phyloP scores from a whole-genome alignment of 768 basidiomycete species.

The Tephrocybe sp. region DNA sequence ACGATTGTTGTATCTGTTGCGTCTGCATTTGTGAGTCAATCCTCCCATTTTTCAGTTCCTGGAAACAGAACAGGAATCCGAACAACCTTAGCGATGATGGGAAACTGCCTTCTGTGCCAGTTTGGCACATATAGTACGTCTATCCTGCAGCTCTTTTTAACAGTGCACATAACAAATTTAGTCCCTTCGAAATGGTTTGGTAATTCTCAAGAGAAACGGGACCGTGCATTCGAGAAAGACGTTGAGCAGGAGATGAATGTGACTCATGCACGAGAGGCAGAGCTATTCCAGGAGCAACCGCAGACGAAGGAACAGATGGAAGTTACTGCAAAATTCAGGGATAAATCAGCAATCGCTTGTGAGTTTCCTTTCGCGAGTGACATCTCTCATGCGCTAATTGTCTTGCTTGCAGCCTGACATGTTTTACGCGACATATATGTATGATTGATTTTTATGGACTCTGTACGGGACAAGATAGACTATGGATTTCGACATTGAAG shows the following conservation, averaged over 20 bases:
- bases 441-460: too few species aligned
- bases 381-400: too few species aligned
- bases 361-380: background rate
- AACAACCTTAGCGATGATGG: slow-evolving; percentile 7
- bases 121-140: slow-evolving; percentile 14
- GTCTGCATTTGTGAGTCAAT: slow-evolving; percentile 8
- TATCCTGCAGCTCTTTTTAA: background rate
- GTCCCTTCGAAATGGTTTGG: slow-evolving; percentile 17
- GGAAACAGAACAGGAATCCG: background rate
- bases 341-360: slow-evolving; percentile 14
- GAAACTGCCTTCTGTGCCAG: slow-evolving; percentile 1
- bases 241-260: background rate
- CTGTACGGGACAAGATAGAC: too few species aligned
- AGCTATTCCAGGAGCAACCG: slow-evolving; percentile 14
- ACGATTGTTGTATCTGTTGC: slow-evolving; percentile 11
- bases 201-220: background rate
- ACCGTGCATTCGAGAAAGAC: background rate
- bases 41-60: background rate
- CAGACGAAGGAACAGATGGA: slow-evolving; percentile 8
- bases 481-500: too few species aligned
- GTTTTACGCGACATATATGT: too few species aligned
- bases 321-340: slow-evolving; percentile 5
- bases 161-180: background rate
- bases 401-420: too few species aligned
- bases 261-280: slow-evolving; percentile 6